phyloP scores from a whole-genome alignment of 768 basidiomycete genomes.

The Rubroboletus pulcherrimus region DNA sequence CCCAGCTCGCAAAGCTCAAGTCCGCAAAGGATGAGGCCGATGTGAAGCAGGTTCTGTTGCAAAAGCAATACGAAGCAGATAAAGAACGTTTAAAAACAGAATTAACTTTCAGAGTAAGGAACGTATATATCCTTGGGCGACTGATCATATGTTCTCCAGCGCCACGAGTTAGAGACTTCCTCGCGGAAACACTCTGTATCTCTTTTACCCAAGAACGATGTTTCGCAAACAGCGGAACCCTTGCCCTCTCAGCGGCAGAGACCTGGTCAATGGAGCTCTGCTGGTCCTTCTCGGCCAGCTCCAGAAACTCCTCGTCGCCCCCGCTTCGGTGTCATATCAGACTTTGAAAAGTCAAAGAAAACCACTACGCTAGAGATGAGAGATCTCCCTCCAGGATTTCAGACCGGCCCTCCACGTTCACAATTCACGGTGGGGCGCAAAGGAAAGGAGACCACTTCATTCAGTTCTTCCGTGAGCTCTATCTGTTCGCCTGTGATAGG shows the following conservation, averaged over 20 bases:
- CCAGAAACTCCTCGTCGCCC: slow-evolving; percentile 39
- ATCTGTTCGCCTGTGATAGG: neutral
- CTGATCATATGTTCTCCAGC: slow-evolving; percentile 38
- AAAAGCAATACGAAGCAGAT: slow-evolving; percentile 63
- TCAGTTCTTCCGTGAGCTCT: slow-evolving; percentile 6
- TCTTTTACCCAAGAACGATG: slow-evolving; percentile 42
- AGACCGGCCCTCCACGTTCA: slow-evolving; percentile 14
- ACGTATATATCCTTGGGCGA: neutral
- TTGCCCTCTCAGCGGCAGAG: slow-evolving; percentile 39
- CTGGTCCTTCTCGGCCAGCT: slow-evolving; percentile 26
- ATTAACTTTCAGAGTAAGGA: slow-evolving; percentile 61
- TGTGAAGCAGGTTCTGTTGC: slow-evolving; percentile 48
- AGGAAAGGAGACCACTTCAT: slow-evolving; percentile 14
- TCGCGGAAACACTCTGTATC: slow-evolving; percentile 47
- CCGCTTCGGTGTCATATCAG: slow-evolving; percentile 31
- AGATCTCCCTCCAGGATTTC: slow-evolving; percentile 29
- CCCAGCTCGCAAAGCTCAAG: slow-evolving; percentile 54
- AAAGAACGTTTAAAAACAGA: slow-evolving; percentile 68
- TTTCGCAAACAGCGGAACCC: slow-evolving; percentile 39
- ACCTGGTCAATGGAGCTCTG: slow-evolving; percentile 29
- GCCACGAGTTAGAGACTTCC: slow-evolving; percentile 63
- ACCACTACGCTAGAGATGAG: slow-evolving; percentile 8
- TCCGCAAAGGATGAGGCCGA: slow-evolving; percentile 60
- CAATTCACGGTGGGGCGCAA: slow-evolving; percentile 14
- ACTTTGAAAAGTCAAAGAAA: slow-evolving; percentile 22